Percentiles rank a stretch among this genome's conserved stretches.
These are phyloP conservation scores for Helichrysum umbraculigerum DNA, from an alignment of 129 eudicot genomes.

Conservation along the genomic window DNA sequence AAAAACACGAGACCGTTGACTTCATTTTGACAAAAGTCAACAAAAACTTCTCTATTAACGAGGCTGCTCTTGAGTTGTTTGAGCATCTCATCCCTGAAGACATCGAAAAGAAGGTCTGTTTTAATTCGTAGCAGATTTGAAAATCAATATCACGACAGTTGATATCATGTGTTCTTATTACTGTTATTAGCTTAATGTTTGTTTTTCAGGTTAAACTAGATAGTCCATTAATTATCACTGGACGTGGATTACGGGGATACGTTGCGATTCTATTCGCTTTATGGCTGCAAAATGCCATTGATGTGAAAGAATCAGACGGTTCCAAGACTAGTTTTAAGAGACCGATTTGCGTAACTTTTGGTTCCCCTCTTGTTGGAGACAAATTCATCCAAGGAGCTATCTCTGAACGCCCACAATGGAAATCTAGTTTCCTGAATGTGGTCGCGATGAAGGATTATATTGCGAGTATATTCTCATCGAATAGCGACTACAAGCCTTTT, in stretches of 20 bases:
- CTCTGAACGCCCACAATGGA: constrained; percentile 49
- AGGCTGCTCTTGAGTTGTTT: constrained; percentile 30
- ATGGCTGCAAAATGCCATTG: constrained; percentile 36
- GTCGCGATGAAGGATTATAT: constrained; percentile 36
- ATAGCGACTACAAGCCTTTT: constrained; percentile 42
- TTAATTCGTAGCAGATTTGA: too few species aligned
- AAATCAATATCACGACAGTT: too few species aligned
- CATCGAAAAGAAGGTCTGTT: constrained; percentile 10
- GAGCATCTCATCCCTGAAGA: not conserved
- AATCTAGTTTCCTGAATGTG: constrained; percentile 45
- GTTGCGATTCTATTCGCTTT: constrained; percentile 44
- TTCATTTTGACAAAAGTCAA: constrained; percentile 35
- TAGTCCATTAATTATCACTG: constrained; percentile 39
- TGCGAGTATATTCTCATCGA: constrained; percentile 30
- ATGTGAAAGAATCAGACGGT: constrained; percentile 18
- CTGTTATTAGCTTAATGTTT: too few species aligned
- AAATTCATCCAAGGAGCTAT: constrained; percentile 33
- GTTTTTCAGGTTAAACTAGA: constrained; percentile 13
- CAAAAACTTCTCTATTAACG: constrained; percentile 27
- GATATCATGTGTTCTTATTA: not conserved
- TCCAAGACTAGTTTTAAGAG: not conserved
- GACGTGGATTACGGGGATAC: constrained; percentile 44
- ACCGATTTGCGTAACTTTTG: constrained; percentile 55
- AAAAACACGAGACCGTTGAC: constrained; percentile 18
- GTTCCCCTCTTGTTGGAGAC: constrained; percentile 59